These are phyloP conservation scores for Lippia alba DNA, from an alignment of 305 asterid genomes.

Conservation along the genomic window DNA sequence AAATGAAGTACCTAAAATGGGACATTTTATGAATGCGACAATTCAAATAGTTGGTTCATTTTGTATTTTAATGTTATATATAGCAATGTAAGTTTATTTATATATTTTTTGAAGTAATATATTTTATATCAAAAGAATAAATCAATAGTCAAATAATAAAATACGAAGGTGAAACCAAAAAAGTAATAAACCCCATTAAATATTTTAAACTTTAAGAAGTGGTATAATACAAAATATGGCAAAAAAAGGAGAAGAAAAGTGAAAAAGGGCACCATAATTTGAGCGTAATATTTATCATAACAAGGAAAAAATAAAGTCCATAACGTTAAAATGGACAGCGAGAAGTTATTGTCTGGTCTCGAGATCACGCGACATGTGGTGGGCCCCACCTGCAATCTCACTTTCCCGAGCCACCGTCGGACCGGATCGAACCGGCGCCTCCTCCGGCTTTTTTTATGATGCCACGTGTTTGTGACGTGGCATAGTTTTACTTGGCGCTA, in stretches of 20 bases:
- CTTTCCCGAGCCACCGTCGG: slow-evolving; percentile 38
- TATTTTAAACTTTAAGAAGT: no score
- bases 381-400: slow-evolving; percentile 38
- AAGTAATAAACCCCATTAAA: no score
- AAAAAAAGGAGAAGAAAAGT: background rate
- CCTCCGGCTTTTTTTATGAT: background rate
- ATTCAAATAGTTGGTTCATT: no score
- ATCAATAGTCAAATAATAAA: no score
- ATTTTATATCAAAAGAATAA: no score
- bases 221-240: background rate
- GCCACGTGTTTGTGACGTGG: slow-evolving; percentile 43
- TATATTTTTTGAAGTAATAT: no score
- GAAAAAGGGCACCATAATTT: background rate
- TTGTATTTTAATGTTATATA: no score
- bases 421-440: slow-evolving; percentile 35
- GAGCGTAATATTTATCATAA: no score
- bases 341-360: slow-evolving; percentile 30
- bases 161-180: no score
- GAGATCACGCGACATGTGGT: slow-evolving; percentile 31
- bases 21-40: no score
- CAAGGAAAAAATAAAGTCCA: background rate
- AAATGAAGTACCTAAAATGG: no score
- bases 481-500: background rate
- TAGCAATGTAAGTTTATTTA: no score
- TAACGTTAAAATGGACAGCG: slow-evolving; percentile 21